A percentile compares a stretch with the other conserved stretches of the same genome.
Evolutionary conservation across 2,329 filamentous ascomycete genomes (phyloP).

Genomic region (Rhynchosporium graminicola): DNA sequence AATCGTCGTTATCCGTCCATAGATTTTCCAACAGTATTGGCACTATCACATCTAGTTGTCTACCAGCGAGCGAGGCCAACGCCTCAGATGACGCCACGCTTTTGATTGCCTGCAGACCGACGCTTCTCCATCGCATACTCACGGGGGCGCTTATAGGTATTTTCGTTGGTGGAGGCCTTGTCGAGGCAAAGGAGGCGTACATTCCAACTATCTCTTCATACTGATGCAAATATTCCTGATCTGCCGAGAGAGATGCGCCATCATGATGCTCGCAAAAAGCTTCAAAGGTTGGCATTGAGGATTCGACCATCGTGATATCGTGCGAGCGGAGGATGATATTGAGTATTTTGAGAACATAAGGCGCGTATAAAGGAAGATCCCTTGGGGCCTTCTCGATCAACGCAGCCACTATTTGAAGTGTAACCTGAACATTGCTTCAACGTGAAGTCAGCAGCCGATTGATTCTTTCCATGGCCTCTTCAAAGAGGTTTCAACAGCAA

Average conservation of each 20-base stretch:
- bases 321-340: constrained; percentile 79
- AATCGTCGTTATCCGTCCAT: constrained; percentile 71
- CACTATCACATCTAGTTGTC: constrained; percentile 76
- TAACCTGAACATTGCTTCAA: constrained; percentile 85
- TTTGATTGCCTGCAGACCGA: constrained; percentile 75
- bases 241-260: constrained; percentile 78
- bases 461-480: neutral
- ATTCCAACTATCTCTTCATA: constrained; percentile 80
- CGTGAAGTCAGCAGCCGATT: constrained; percentile 25
- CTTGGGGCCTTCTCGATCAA: constrained; percentile 91
- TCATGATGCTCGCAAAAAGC: constrained; percentile 90
- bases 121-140: constrained; percentile 74
- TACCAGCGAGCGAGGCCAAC: constrained; percentile 71
- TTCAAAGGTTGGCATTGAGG: constrained; percentile 82
- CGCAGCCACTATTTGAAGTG: constrained; percentile 85
- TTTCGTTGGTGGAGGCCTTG: constrained; percentile 53
- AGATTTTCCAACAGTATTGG: constrained; percentile 87
- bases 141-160: constrained; percentile 67
- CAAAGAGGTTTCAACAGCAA: neutral
- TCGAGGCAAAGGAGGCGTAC: constrained; percentile 80
- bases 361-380: constrained; percentile 85
- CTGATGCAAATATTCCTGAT: constrained; percentile 78
- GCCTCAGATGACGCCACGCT: constrained; percentile 79
- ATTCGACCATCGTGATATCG: constrained; percentile 91
- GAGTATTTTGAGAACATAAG: constrained; percentile 81